Percentiles rank a stretch among this genome's conserved stretches.
Evolutionary conservation across 768 basidiomycete species (phyloP).

Genomic region (Symmetrospora coprosmae): DNA sequence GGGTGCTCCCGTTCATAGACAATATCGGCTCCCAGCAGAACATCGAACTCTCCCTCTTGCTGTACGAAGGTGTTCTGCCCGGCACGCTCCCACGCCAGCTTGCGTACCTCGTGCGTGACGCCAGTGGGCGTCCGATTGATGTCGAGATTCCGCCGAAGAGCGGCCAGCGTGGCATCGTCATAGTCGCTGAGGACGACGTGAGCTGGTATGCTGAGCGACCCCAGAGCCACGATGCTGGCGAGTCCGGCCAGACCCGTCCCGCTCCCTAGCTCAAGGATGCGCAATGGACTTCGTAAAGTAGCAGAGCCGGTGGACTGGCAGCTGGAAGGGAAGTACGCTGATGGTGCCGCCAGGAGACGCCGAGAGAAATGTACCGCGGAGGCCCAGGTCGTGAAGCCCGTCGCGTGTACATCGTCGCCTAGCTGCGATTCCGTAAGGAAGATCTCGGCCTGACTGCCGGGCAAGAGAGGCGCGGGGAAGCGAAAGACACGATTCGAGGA

Average conservation of each 20-base stretch:
- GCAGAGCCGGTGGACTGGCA: too few relatives aligned
- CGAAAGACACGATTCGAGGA: too few relatives aligned
- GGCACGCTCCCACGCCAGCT: background rate
- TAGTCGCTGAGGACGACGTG: background rate
- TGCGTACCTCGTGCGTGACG: background rate
- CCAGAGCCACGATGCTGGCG: background rate
- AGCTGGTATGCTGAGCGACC: background rate
- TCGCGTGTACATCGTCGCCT: constrained; percentile 14
- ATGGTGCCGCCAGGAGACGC: background rate
- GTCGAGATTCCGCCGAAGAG: background rate
- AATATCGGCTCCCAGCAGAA: constrained; percentile 13
- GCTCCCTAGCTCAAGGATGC: constrained; percentile 6
- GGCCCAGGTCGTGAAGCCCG: constrained; percentile 12
- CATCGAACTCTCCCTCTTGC: background rate
- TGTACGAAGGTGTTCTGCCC: background rate
- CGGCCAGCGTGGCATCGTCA: background rate
- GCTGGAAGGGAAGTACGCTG: background rate
- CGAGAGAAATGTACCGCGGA: background rate
- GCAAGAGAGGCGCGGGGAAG: too few relatives aligned
- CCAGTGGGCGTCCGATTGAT: background rate
- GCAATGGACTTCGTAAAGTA: background rate
- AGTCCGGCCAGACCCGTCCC: constrained; percentile 19
- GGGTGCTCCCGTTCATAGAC: constrained; percentile 13
- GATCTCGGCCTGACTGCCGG: too few relatives aligned
- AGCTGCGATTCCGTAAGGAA: too few relatives aligned